Base-by-base conservation (phyloP, 306 rosid species). In the Pyrus communis region DNA sequence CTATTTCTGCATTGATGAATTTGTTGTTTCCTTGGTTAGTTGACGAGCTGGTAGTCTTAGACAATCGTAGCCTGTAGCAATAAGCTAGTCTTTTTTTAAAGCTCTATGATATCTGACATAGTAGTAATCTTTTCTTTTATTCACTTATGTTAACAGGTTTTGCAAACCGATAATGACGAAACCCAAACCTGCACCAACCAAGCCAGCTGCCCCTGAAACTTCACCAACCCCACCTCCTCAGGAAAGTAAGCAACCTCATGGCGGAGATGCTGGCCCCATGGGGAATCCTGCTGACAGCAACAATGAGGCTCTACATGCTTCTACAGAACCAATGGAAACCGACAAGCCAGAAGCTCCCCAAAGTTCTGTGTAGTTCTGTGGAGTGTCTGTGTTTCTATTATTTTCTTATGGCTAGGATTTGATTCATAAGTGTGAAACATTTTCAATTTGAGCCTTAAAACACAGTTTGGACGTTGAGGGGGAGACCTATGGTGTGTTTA, bases 111-210 rank as follows among this genome's bases (percentile, higher is more conserved):
- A 11, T 25, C 43, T 25, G 42, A 74, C 69, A 3, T 4, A 25
- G 22, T 18, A 23, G 11, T 62, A 11, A 27, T 22, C 46, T 2
- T 12, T 22, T 45, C 55, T 12, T 11, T 1, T 15, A 49, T 49
- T 21, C 55, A 15, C 25, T 13, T 33, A 1, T 5, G 9, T 28
- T 43, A 28, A 78, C 77, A 90, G 97, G 88, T 85, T 87, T 62
- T 88, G 98, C 69, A 95, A 90, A 82, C 97, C 99, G 0, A 80
- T 95, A 46, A 90, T 95, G 99, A 90, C 66, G 2, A 95, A 90
- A 84, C 97, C 97, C 35, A 95, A 78, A 75, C 97, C 99, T 57
- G 86, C 84, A 31, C 88, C 82, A 1, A 77, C 87, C 60, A 93
- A 90, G 83, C 91, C 94, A 22, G 86, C 88, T 46, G 69, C 90